Conservation (phyloP, 108 stramenopile genomes). For the Bacterosira constricta region DNA sequence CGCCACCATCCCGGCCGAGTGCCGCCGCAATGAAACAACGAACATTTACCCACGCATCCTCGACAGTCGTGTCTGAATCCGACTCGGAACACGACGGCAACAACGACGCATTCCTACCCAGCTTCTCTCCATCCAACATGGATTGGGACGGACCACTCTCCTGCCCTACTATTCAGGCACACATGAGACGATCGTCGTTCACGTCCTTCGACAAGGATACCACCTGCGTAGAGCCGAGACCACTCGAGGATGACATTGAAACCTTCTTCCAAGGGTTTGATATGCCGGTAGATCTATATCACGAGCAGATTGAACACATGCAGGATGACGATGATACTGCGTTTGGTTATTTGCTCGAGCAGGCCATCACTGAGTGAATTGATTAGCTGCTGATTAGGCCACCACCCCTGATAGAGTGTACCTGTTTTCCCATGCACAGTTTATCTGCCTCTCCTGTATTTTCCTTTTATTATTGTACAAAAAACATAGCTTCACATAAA, state of each 20-base stretch:
- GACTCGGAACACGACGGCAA: slow-evolving; percentile 15
- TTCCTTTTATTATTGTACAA: no score
- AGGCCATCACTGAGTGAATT: slow-evolving; percentile 38
- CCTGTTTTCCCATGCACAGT: no score
- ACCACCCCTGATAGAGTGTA: no score
- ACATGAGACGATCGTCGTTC: slow-evolving; percentile 11
- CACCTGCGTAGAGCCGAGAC: background rate
- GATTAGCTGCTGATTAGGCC: no score
- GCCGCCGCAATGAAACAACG: background rate
- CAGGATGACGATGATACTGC: slow-evolving; percentile 48
- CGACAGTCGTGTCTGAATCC: slow-evolving; percentile 38
- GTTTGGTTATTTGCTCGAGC: slow-evolving; percentile 49
- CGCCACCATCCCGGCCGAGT: background rate
- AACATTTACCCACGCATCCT: background rate
- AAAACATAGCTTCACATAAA: no score
- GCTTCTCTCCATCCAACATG: slow-evolving; percentile 27
- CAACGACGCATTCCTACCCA: slow-evolving; percentile 21
- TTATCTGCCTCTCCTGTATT: no score
- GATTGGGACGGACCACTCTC: slow-evolving; percentile 45
- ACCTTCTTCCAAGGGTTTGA: slow-evolving; percentile 40
- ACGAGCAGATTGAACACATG: slow-evolving; percentile 47
- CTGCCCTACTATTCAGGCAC: background rate
- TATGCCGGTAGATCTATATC: slow-evolving; percentile 40
- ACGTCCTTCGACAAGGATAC: slow-evolving; percentile 4
- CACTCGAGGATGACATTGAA: slow-evolving; percentile 39